Conservation (phyloP, 805 yeast species). For the Ogataea paradorogensis region DNA sequence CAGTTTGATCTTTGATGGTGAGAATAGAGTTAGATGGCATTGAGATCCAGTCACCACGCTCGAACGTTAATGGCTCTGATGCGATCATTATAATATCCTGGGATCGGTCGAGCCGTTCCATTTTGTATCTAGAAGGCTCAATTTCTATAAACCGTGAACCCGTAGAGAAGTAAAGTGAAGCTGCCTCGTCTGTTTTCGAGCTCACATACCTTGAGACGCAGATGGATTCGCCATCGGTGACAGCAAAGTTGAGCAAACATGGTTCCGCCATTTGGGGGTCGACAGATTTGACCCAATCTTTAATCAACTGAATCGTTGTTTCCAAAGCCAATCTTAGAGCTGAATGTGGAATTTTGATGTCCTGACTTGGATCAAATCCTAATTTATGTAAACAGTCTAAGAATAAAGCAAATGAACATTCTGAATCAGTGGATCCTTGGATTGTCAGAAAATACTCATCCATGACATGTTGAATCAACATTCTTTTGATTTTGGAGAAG, state of each 20-base stretch:
- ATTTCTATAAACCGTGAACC: constrained; percentile 90
- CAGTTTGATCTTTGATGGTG: constrained; percentile 81
- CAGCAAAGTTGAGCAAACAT: constrained; percentile 86
- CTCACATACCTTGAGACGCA: constrained; percentile 88
- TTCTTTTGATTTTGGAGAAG: constrained; percentile 71
- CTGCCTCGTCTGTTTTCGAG: constrained; percentile 90
- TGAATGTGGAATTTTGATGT: constrained; percentile 39
- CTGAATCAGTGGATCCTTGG: constrained; percentile 95
- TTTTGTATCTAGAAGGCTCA: constrained; percentile 86
- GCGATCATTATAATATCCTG: constrained; percentile 95
- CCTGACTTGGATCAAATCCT: constrained; percentile 65
- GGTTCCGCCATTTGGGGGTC: constrained; percentile 58
- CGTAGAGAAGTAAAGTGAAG: constrained; percentile 89
- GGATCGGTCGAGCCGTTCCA: constrained; percentile 90
- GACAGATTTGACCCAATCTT: constrained; percentile 72
- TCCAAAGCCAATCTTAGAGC: constrained; percentile 65
- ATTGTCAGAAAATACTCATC: constrained; percentile 77
- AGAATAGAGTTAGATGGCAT: constrained; percentile 89
- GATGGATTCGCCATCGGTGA: constrained; percentile 86
- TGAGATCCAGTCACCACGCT: constrained; percentile 95
- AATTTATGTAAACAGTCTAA: constrained; percentile 70
- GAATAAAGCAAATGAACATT: constrained; percentile 88
- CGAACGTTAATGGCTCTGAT: constrained; percentile 94
- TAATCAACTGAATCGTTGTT: constrained; percentile 70
- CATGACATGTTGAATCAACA: constrained; percentile 63